These are phyloP conservation scores for Salix koriyanagi DNA, from an alignment of 345 rosid species.

Conservation along the genomic window DNA sequence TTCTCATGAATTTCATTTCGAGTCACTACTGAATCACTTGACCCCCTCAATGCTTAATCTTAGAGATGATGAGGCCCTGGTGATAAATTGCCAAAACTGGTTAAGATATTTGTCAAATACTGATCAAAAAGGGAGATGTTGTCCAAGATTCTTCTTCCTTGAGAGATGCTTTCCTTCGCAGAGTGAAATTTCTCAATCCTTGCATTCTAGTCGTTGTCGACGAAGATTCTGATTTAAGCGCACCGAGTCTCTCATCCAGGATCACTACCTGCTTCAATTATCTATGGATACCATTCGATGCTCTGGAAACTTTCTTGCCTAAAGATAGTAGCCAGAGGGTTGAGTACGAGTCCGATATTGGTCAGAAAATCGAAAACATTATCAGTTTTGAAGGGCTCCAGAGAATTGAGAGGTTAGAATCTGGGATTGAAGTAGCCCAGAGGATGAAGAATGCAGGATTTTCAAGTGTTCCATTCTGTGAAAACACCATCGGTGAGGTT, in stretches of 20 bases:
- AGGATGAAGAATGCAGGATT: slow-evolving; percentile 53
- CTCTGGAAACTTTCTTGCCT: slow-evolving; percentile 64
- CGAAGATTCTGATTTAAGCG: slow-evolving; percentile 55
- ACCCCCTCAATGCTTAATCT: slow-evolving; percentile 30
- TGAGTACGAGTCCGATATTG: slow-evolving; percentile 60
- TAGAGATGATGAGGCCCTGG: slow-evolving; percentile 51
- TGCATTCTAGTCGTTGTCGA: slow-evolving; percentile 44
- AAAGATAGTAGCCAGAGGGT: slow-evolving; percentile 54
- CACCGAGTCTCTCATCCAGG: slow-evolving; percentile 43
- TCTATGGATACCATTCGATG: slow-evolving; percentile 74
- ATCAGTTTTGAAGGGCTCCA: slow-evolving; percentile 46
- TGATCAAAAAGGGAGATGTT: slow-evolving; percentile 17
- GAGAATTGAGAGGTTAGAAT: slow-evolving; percentile 53
- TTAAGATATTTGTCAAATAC: slow-evolving; percentile 44
- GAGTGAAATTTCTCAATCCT: slow-evolving; percentile 48
- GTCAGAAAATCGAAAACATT: slow-evolving; percentile 56
- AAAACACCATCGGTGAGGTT: slow-evolving; percentile 49
- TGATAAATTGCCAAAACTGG: slow-evolving; percentile 71
- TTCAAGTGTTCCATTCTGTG: slow-evolving; percentile 41
- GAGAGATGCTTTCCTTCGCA: slow-evolving; percentile 40
- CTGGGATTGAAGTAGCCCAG: slow-evolving; percentile 36
- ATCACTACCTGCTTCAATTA: slow-evolving; percentile 60
- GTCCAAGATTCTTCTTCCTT: slow-evolving; percentile 16
- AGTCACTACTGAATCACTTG: slow-evolving; percentile 36
- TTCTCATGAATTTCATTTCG: slow-evolving; percentile 21